Evolutionary conservation across 164 flowering plant species (phyloP).

Genomic region (Magnolia sinica): DNA sequence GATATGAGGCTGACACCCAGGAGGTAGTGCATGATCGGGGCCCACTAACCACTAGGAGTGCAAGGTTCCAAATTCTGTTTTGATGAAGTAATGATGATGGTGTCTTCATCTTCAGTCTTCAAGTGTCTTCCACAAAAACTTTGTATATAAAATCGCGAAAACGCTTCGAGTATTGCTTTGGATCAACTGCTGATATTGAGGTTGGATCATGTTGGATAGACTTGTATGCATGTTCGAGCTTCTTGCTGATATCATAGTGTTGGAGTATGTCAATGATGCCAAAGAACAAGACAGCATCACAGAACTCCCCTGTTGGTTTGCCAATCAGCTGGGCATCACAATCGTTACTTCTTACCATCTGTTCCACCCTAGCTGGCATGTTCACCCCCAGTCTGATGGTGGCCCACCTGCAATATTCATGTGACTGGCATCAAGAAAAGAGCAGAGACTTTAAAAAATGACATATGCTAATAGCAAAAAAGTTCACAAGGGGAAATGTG

Average conservation of each 20-base stretch:
- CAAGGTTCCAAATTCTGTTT: too few species aligned
- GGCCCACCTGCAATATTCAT: constrained; percentile 43
- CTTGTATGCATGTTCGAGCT: constrained; percentile 85
- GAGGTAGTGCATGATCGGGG: too few species aligned
- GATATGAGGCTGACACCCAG: too few species aligned
- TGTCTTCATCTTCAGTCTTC: constrained; percentile 1
- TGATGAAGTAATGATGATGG: too few species aligned
- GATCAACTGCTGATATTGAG: constrained; percentile 83
- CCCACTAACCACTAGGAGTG: too few species aligned
- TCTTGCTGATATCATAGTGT: constrained; percentile 81
- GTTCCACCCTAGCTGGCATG: constrained; percentile 78
- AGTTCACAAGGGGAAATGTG: neutral
- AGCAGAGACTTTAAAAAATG: neutral
- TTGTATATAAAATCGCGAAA: constrained; percentile 67
- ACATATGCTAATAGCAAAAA: neutral
- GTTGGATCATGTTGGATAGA: constrained; percentile 73
- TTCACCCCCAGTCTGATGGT: constrained; percentile 53
- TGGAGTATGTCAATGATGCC: constrained; percentile 87
- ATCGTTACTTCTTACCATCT: constrained; percentile 44
- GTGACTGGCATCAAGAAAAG: neutral
- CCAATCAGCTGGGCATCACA: constrained; percentile 37
- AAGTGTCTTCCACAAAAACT: constrained; percentile 58
- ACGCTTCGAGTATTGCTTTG: constrained; percentile 67
- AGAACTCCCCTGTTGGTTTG: constrained; percentile 53
- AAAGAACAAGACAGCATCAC: constrained; percentile 59